A percentile compares a stretch with the other conserved stretches of the same genome.
Evolutionary conservation across 257 asterid species (phyloP).

Genomic region (Misopates orontium): DNA sequence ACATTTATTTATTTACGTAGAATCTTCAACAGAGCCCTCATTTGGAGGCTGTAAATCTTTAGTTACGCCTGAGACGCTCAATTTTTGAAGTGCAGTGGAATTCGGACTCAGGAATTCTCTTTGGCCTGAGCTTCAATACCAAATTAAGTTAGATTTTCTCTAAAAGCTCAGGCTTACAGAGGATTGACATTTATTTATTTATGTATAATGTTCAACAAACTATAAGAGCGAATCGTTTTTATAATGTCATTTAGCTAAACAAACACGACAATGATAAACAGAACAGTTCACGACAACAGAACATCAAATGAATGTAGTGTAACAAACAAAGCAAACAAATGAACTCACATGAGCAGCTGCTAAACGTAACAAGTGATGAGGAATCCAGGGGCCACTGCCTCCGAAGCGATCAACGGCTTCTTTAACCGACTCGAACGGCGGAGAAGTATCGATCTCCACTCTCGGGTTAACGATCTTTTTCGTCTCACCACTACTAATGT

Average conservation of each 20-base stretch:
- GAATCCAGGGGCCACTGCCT: slow-evolving; percentile 60
- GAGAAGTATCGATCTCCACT: slow-evolving; percentile 84
- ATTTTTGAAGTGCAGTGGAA: no score
- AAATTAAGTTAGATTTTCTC: no score
- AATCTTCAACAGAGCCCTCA: no score
- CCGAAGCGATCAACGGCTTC: slow-evolving; percentile 91
- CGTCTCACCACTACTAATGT: slow-evolving; percentile 28
- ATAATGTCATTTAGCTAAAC: neutral
- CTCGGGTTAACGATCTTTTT: slow-evolving; percentile 58
- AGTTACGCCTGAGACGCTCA: no score
- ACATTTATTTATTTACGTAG: no score
- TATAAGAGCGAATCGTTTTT: no score
- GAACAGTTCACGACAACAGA: neutral
- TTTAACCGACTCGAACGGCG: slow-evolving; percentile 91
- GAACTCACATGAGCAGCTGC: slow-evolving; percentile 42
- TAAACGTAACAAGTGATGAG: slow-evolving; percentile 16
- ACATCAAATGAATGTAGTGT: neutral
- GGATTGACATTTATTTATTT: no score
- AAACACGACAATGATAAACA: neutral
- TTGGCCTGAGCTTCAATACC: no score
- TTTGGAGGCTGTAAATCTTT: no score
- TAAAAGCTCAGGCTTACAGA: no score
- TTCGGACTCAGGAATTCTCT: no score
- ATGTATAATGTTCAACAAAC: no score
- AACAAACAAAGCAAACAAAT: neutral